Base-by-base conservation (phyloP, 2,329 filamentous ascomycete species). In the Huntiella omanensis region DNA sequence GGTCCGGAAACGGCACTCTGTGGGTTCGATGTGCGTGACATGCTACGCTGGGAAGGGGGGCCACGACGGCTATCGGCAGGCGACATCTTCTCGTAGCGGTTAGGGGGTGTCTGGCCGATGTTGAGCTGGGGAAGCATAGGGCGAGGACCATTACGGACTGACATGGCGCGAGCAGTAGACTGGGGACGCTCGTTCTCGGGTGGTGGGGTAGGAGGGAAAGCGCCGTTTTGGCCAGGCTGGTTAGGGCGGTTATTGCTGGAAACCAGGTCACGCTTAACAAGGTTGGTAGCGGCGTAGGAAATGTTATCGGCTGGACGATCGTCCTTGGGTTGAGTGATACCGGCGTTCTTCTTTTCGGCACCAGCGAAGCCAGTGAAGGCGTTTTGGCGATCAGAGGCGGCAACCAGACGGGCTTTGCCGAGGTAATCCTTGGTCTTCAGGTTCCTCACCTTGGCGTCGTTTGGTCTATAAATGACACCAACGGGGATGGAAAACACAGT, bases 401-500 rank as follows among this genome's bases (percentile, higher is more conserved):
- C 91, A 6, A 98, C 83, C 33, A 98, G 69, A 50, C 85, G 76
- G n/a, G 91, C 86, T 62, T 95, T 95, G 51, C 91, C 91, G 3
- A 98, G 76, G 56, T 98, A 98, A 59, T 98, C 87, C 60, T 96
- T 96, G 16, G 86, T 84, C 68, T 95, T 94, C 56, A 98, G 68
- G 57, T 98, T 98, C 64, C 92, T 92, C 54, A 98, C 91, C 63
- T 98, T 98, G 52, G 91, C 87, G 57, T 93, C 87, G 59, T 95
- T 96, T 16, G 91, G 91, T 49, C 91, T 73, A 63, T 96, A 98
- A 12, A 98, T 75, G 32, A 95, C 83, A 17, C 91, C 91, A 10
- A 96, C 87, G 0, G 91, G 91, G 45, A 96, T 96, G 0, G 87
- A 96, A 64, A 98, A 98, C 37, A 98, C 91, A 0, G 91, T 96